Evolutionary conservation across 371 early-diverging fungal genomes (phyloP).

Genomic region (Apophysomyces ossiformis): DNA sequence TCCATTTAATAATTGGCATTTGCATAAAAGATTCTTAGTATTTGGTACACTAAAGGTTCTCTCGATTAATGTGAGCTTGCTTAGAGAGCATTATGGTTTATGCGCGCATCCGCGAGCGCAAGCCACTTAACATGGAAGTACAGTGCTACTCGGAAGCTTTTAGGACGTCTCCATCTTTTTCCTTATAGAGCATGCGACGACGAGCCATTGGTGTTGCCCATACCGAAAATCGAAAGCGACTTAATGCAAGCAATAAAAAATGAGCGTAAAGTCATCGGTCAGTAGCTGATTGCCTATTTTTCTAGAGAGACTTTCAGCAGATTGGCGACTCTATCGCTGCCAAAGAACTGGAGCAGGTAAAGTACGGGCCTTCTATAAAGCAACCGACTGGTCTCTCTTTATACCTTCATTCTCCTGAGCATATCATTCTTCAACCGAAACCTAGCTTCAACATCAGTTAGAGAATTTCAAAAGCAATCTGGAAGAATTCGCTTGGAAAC

Average conservation of each 20-base stretch:
- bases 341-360: conserved; percentile 60
- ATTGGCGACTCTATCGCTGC: conserved; percentile 61
- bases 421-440: background rate
- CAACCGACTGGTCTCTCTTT: too few species aligned
- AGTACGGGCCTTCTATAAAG: background rate
- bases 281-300: background rate
- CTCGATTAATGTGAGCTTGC: too few species aligned
- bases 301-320: conserved; percentile 59
- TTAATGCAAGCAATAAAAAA: conserved; percentile 27
- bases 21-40: too few species aligned
- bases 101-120: too few species aligned
- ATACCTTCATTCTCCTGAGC: background rate
- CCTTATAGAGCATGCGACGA: conserved; percentile 34
- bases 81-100: too few species aligned
- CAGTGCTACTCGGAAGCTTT: too few species aligned
- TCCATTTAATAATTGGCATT: too few species aligned
- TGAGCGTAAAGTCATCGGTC: background rate
- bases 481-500: conserved; percentile 83
- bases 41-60: too few species aligned
- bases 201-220: conserved; percentile 44
- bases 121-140: too few species aligned
- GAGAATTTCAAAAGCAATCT: conserved; percentile 80
- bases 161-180: background rate
- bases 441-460: conserved; percentile 76
- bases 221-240: conserved; percentile 30